A percentile compares a stretch with the other conserved stretches of the same genome.
Evolutionary conservation across 2,329 filamentous ascomycete genomes (phyloP).

Genomic region (Aspergillus ochraceus): DNA sequence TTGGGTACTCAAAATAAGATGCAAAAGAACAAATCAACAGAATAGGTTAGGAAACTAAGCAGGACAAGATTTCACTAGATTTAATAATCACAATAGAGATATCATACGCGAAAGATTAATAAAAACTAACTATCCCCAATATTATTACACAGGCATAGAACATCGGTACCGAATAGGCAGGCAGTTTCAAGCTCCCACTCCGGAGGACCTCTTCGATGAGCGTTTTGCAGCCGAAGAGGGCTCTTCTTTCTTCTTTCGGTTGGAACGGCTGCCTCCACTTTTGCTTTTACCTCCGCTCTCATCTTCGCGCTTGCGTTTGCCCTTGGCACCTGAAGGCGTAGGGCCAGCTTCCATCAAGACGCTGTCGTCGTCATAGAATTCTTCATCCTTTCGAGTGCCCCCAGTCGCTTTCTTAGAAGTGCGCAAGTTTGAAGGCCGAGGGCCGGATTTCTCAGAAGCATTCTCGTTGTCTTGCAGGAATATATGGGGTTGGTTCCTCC

Average conservation of each 20-base stretch:
- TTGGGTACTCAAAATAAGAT: too few relatives aligned
- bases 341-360: constrained; percentile 38
- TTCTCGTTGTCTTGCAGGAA: constrained; percentile 75
- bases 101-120: neutral
- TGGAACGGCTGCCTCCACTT: constrained; percentile 42
- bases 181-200: constrained; percentile 20
- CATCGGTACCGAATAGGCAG: neutral
- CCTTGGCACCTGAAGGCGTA: constrained; percentile 33
- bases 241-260: constrained; percentile 44
- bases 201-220: constrained; percentile 31
- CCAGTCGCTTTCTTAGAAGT: constrained; percentile 42
- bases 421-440: constrained; percentile 41
- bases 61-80: neutral
- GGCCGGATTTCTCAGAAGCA: constrained; percentile 42
- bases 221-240: constrained; percentile 32
- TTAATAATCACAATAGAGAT: neutral
- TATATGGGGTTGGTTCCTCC: constrained; percentile 78
- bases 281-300: constrained; percentile 50
- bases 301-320: constrained; percentile 50
- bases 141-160: constrained; percentile 16
- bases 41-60: neutral
- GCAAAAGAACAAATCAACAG: neutral
- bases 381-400: constrained; percentile 41
- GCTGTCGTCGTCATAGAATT: constrained; percentile 46
- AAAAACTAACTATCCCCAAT: neutral